phyloP scores from a whole-genome alignment of 129 eudicot species.

The Ambrosia trifida region DNA sequence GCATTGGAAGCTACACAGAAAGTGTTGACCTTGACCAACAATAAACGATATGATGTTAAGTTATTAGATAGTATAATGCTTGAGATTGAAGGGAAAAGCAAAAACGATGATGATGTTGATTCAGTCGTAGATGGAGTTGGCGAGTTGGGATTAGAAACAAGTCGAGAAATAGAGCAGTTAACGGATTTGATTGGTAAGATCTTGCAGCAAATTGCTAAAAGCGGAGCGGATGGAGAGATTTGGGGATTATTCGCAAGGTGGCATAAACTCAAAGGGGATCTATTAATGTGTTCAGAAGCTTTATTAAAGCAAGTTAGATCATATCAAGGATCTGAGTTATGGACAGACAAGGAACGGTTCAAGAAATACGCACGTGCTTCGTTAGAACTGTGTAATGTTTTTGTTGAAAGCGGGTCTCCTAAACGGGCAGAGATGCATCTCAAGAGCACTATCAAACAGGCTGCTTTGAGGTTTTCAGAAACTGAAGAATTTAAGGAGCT shows the following conservation, averaged over 20 bases:
- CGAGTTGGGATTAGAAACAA: constrained; percentile 29
- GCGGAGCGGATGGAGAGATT: constrained; percentile 50
- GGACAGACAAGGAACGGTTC: constrained; percentile 71
- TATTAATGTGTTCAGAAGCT: constrained; percentile 85
- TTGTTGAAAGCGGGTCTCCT: constrained; percentile 49
- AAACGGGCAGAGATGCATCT: constrained; percentile 81
- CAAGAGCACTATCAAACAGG: constrained; percentile 69
- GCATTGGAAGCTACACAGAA: constrained; percentile 75
- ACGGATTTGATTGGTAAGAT: constrained; percentile 63
- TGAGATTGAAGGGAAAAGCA: constrained; percentile 54
- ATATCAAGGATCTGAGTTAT: constrained; percentile 77
- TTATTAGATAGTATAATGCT: constrained; percentile 55
- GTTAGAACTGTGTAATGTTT: constrained; percentile 77
- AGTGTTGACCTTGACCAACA: constrained; percentile 61
- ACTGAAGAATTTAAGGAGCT: constrained; percentile 58
- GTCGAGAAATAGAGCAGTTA: constrained; percentile 54
- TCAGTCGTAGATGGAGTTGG: constrained; percentile 21
- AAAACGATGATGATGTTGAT: background rate
- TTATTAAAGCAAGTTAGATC: constrained; percentile 82
- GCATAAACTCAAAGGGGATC: constrained; percentile 82
- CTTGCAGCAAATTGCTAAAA: constrained; percentile 60
- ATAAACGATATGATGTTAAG: constrained; percentile 51
- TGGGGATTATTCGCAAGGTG: constrained; percentile 96
- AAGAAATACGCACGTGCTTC: constrained; percentile 81
- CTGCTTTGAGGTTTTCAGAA: constrained; percentile 55